Percentiles rank a stretch among this genome's conserved stretches.
Conservation (phyloP, 2,329 filamentous ascomycete species). For the Fusarium pininemorale region DNA sequence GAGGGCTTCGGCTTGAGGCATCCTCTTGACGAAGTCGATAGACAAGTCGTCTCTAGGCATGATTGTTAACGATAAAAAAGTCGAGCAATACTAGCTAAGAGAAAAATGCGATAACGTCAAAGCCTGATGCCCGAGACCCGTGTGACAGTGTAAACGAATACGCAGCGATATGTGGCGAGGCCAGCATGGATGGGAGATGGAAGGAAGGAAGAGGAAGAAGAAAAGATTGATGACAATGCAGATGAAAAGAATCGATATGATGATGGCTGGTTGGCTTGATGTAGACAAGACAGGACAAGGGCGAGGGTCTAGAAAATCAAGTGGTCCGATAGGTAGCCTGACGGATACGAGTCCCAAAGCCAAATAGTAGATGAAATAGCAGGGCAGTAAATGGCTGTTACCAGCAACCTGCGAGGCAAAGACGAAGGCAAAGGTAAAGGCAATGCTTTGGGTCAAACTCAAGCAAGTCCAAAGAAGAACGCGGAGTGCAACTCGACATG, state of each 20-base stretch:
- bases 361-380: slow-evolving; percentile 19
- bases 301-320: slow-evolving; percentile 33
- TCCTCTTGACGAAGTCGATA: slow-evolving; percentile 75
- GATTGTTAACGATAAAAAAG: slow-evolving; percentile 62
- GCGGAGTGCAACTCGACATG: slow-evolving; percentile 44
- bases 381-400: slow-evolving; percentile 42
- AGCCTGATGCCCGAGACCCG: slow-evolving; percentile 22
- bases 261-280: slow-evolving; percentile 32
- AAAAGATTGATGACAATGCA: slow-evolving; percentile 18
- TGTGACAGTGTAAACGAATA: slow-evolving; percentile 27
- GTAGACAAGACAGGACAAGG: slow-evolving; percentile 31
- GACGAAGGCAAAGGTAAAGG: not conserved
- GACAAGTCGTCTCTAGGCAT: slow-evolving; percentile 79
- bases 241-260: slow-evolving; percentile 27
- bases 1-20: slow-evolving; percentile 69
- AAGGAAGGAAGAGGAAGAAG: slow-evolving; percentile 10
- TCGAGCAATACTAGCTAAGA: slow-evolving; percentile 37
- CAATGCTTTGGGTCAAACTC: slow-evolving; percentile 13
- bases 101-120: slow-evolving; percentile 35
- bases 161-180: slow-evolving; percentile 14
- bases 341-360: slow-evolving; percentile 17
- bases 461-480: slow-evolving; percentile 35
- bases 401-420: slow-evolving; percentile 43
- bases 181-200: slow-evolving; percentile 21
- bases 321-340: slow-evolving; percentile 35